A percentile compares a stretch with the other conserved stretches of the same genome.
phyloP scores from a whole-genome alignment of 2,329 filamentous ascomycete genomes.

The Cyanodermella asteris region DNA sequence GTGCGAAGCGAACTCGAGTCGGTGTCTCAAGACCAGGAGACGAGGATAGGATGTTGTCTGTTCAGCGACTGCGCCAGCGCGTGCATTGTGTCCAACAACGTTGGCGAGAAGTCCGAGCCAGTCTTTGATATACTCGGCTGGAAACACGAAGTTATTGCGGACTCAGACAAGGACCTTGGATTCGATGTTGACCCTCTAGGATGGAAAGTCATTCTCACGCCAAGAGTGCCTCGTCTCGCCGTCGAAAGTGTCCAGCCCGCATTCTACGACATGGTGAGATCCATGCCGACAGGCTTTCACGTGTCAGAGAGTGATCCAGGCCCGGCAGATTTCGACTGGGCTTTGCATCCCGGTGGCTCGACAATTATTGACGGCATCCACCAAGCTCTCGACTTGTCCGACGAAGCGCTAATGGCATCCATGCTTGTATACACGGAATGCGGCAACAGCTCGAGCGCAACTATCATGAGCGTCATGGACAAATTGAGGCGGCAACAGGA shows the following conservation, averaged over 20 bases:
- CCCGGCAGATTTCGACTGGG: conserved; percentile 47
- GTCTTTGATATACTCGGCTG: conserved; percentile 42
- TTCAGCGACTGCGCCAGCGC: conserved; percentile 54
- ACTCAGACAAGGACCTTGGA: conserved; percentile 39
- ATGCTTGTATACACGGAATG: conserved; percentile 46
- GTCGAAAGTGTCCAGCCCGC: conserved; percentile 28
- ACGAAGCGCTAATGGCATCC: conserved; percentile 46
- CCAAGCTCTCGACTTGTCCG: conserved; percentile 30
- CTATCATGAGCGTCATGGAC: conserved; percentile 46
- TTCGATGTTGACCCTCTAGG: conserved; percentile 42
- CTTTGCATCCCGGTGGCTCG: conserved; percentile 47
- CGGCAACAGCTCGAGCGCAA: conserved; percentile 46
- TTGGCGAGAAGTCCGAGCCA: conserved; percentile 22
- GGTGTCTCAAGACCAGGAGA: conserved; percentile 34
- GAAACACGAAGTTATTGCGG: conserved; percentile 40
- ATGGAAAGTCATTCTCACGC: conserved; percentile 46
- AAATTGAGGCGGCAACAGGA: conserved; percentile 24
- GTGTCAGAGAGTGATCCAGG: conserved; percentile 20
- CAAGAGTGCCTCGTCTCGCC: conserved; percentile 36
- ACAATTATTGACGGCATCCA: conserved; percentile 45
- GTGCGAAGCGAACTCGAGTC: conserved; percentile 44
- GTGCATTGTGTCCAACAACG: conserved; percentile 39
- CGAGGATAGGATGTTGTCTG: conserved; percentile 41
- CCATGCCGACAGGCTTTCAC: conserved; percentile 17
- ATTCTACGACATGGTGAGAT: conserved; percentile 32